Base-by-base conservation (phyloP, 2,329 filamentous ascomycete genomes). In the Talaromyces islandicus region DNA sequence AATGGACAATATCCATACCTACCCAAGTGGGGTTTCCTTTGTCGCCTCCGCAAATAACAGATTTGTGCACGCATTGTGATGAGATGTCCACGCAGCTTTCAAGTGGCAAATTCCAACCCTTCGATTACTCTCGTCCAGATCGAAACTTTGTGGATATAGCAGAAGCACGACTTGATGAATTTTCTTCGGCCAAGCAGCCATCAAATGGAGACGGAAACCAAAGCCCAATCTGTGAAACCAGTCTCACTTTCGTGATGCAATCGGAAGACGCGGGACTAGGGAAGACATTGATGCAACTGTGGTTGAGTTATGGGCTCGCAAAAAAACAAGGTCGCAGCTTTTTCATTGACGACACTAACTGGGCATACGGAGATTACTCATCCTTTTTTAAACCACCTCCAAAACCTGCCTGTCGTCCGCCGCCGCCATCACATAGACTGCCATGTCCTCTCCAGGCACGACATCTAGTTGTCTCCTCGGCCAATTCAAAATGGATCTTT, bases 1-100 rank as follows among this genome's bases (percentile, higher is more conserved):
- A 84, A 70, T 95, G 91, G 91, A 94, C 91, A 0, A 83, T 95
- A 11, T 91, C 85, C 1, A 92, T 96, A 41, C 91, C 91, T 0
- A 78, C 81, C 7, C 81, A 81, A 60, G 78, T 81, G 52, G 77
- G 80, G 3, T 93, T 93, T 62, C 91, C 91, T 1, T 73, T 94
- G 2, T 74, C 80, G 0, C 81, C 84, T 21, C 74, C 81, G 10
- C 83, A 91, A 63, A 94, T 94, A 69, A 74, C 80, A 14, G 83
- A 88, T 48, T 87, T 95, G 61, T 90, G 88, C 69, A 78, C 77
- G 29, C 85, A 88, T 65, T 88, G 88, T 55, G 82, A 81, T 62
- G 84, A 90, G 69, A 82, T 90, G 29, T 83, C 88, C 1, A 77
- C 76, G 7, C 80, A 84, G 62, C 81, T 87, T 53, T 77, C 80